Evolutionary conservation across 2,329 filamentous ascomycete genomes (phyloP), one percentile per base, ranked within the genome.

Genomic region (Colletotrichum nymphaeae): DNA sequence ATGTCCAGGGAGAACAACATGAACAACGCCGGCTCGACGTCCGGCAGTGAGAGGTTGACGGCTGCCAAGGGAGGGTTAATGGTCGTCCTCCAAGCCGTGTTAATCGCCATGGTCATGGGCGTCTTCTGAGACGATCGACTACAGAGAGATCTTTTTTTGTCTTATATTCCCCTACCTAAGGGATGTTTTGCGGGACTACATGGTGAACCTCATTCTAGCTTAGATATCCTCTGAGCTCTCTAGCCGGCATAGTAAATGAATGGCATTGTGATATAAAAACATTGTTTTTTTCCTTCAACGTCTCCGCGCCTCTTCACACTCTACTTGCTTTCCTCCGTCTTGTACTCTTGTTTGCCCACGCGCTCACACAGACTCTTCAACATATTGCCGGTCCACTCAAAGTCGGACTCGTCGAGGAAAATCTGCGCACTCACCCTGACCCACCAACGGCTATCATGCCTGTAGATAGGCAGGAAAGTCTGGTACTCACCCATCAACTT

Each of bases 351-450:
- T 2, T 55, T 73, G 77, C 80, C 79, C 6, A 86, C 84, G 70
- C 86, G 81, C 64, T 81, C 79, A 69, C 82, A 84, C 16, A 89
- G 58, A 49, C 84, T 81, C 79, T 89, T 88, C 78, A 97, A 81
- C 9, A 88, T 84, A 63, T 85, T 79, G 0, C 87, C 94, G 4
- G 88, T 88, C 89, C 90, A 94, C 79, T 93, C 89, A 79, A 97
- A 98, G 81, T 98, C 95, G 14, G 87, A 86, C 75, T 92, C 80
- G 30, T 94, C 94, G n/a, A 98, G 83, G 80, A 97, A 98, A 0
- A 97, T 88, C 86, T 98, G 95, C 16, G 90, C 94, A 79, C 93
- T 95, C 60, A 97, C 78, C 62, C 96, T 86, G 0, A 88, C 86
- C 93, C 93, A 98, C 80, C 92, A 89, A 66, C 86, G 86, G 0